Evolutionary conservation across 208 protist species (phyloP).

Genomic region (Acanthamoeba lugdunensis): DNA sequence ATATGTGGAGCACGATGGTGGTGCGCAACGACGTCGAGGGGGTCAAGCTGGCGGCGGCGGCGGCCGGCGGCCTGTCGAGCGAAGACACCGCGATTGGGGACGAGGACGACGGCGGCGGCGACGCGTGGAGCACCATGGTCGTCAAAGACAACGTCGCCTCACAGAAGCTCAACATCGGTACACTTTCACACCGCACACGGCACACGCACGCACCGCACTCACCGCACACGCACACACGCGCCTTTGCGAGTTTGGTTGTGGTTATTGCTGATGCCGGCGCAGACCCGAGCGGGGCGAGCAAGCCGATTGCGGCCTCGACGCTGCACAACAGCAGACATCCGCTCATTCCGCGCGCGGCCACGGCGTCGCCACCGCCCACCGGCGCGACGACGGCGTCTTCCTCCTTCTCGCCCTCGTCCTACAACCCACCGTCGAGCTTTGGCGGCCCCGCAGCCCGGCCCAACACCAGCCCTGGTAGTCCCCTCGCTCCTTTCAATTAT

Average conservation of each 20-base stretch:
- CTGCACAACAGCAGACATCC: neutral
- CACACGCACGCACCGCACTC: neutral
- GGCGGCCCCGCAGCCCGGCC: neutral
- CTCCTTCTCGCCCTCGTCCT: conserved; percentile 12
- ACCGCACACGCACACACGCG: neutral
- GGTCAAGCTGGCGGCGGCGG: neutral
- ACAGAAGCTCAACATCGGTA: conserved; percentile 33
- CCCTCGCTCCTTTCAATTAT: neutral
- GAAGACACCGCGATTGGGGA: neutral
- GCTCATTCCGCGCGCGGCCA: neutral
- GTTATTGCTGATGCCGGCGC: neutral
- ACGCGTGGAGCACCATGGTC: conserved; percentile 41
- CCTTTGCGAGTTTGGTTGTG: neutral
- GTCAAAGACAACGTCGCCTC: conserved; percentile 9
- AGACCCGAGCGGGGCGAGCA: neutral
- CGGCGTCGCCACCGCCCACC: conserved; percentile 1
- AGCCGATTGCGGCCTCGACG: neutral
- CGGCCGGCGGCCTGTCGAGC: neutral
- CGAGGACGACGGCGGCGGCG: conserved; percentile 24
- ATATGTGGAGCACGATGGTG: conserved; percentile 48
- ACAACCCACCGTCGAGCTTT: neutral
- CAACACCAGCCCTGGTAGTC: neutral
- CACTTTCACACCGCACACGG: neutral
- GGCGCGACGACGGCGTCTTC: neutral
- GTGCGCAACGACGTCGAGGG: neutral